Evolutionary conservation across 2,329 filamentous ascomycete genomes (phyloP).

Genomic region (Colletotrichum tamarilloi): DNA sequence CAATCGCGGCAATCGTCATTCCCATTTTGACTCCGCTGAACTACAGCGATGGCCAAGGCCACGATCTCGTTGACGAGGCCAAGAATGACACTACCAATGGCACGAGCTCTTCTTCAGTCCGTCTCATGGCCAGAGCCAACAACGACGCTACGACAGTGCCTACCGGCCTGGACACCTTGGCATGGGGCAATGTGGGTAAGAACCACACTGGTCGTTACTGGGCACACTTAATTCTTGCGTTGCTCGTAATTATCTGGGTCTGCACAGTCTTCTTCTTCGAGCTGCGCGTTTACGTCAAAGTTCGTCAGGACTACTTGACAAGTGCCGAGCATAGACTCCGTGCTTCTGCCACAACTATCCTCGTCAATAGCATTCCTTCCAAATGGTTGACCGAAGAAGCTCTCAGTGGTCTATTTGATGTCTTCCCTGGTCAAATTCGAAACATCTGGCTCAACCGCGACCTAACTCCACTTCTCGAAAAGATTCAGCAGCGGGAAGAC

Average conservation of each 20-base stretch:
- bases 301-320: constrained; percentile 94
- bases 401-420: constrained; percentile 87
- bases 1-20: constrained; percentile 80
- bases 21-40: constrained; percentile 92
- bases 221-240: constrained; percentile 84
- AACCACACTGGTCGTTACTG: constrained; percentile 77
- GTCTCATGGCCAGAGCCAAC: constrained; percentile 43
- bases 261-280: constrained; percentile 90
- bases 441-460: constrained; percentile 98
- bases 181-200: constrained; percentile 86
- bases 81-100: not conserved
- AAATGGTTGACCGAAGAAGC: constrained; percentile 92
- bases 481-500: constrained; percentile 79
- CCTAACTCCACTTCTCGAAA: constrained; percentile 83
- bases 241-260: constrained; percentile 84
- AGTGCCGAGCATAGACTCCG: constrained; percentile 93
- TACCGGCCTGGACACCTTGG: constrained; percentile 81
- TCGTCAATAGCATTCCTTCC: constrained; percentile 88
- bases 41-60: constrained; percentile 75
- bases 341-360: constrained; percentile 93
- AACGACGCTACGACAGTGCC: constrained; percentile 28
- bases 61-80: constrained; percentile 54
- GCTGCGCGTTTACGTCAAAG: constrained; percentile 86
- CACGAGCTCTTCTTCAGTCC: constrained; percentile 39
- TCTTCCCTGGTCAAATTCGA: constrained; percentile 93